Evolutionary conservation across 441 rosid species (phyloP), one percentile per base, ranked within the genome.

Genomic region (Erysimum cheiri): DNA sequence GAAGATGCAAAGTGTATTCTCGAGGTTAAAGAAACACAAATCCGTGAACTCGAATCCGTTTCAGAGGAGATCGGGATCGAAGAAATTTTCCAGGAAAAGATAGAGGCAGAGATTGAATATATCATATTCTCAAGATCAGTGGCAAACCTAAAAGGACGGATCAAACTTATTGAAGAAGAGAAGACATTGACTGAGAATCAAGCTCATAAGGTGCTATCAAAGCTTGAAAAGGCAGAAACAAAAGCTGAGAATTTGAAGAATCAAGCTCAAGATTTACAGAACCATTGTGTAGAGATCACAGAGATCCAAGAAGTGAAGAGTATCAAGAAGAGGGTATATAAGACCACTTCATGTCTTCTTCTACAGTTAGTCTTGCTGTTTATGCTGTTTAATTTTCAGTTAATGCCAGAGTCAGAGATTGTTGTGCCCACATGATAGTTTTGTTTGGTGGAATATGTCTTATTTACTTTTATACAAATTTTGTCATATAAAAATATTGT

Each of bases 81-180:
- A 73, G 80, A 77, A 47, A 79, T 87, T 29, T 88, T 88, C 80
- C 80, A 59, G 84, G 89, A 85, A 74, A 91, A 87, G 86, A 77
- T 91, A 4, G 90, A 88, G 78, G 90, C 88, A 50, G 97, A 93
- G 82, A 64, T 93, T 4, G 87, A 86, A 73, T 77, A 80, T 80
- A 69, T 90, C 33, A 71, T 83, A 58, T 74, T 86, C 43, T 67
- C 69, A 19, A 79, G 73, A 59, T 72, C 87, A 29, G 59, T 85
- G 46, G 75, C 68, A 60, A 78, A 76, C 70, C 50, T 85, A 73
- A 86, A 71, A 3, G 72, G 75, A 70, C 71, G 50, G 46, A 54
- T 69, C 60, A 69, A 59, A 28, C 65, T 82, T 4, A 46, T 75
- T 28, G 83, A 81, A 71, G 85, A 85, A 53, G 89, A 80, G 78